These are phyloP conservation scores for Cyclotella kingstonii DNA, from an alignment of 108 stramenopile species.

Conservation along the genomic window DNA sequence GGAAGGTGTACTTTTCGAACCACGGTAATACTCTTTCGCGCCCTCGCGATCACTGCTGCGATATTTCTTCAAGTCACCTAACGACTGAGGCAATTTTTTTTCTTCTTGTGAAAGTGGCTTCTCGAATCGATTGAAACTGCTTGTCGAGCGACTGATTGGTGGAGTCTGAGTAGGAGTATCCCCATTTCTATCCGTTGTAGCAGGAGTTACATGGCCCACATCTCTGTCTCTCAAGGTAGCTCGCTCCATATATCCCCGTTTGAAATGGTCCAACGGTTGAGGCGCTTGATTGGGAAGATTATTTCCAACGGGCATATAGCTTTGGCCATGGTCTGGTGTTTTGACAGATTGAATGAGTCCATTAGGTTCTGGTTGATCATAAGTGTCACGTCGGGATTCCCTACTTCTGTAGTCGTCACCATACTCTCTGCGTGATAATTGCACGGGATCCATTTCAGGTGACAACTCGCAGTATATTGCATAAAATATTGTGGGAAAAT, in stretches of 20 bases:
- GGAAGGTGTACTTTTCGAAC: not conserved
- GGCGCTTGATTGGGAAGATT: slow-evolving; percentile 49
- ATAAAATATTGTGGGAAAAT: too few relatives aligned
- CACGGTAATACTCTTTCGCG: not conserved
- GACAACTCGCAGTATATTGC: too few relatives aligned
- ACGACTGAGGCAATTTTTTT: too few relatives aligned
- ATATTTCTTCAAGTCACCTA: not conserved
- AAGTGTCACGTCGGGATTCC: too few relatives aligned
- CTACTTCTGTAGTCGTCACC: too few relatives aligned
- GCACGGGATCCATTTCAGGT: too few relatives aligned
- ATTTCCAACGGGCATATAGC: slow-evolving; percentile 43
- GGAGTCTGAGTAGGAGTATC: not conserved
- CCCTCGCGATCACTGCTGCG: too few relatives aligned
- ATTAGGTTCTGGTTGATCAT: too few relatives aligned
- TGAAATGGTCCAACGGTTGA: slow-evolving; percentile 78
- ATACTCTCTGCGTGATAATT: too few relatives aligned
- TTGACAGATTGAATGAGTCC: too few relatives aligned
- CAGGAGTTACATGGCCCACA: slow-evolving; percentile 6
- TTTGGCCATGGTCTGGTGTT: slow-evolving; percentile 54
- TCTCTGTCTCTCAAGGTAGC: slow-evolving; percentile 60
- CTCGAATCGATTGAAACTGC: not conserved
- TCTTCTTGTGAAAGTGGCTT: too few relatives aligned
- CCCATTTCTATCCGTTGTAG: slow-evolving; percentile 2
- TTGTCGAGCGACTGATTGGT: not conserved
- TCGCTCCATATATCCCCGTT: slow-evolving; percentile 76